phyloP scores from a whole-genome alignment of 768 basidiomycete genomes.

The Kwoniella sp. region DNA sequence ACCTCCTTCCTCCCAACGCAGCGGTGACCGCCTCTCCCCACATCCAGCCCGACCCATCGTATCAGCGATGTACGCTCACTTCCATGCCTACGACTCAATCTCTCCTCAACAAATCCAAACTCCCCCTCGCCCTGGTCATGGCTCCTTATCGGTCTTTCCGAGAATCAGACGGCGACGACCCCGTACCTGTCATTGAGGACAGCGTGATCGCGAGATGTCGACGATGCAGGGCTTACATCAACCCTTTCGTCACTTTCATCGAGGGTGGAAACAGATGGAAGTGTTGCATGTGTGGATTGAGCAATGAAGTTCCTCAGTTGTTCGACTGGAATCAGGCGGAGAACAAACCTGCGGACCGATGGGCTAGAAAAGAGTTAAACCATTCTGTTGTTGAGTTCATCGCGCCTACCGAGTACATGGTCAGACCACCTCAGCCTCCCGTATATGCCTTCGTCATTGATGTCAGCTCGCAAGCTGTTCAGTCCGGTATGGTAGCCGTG shows the following conservation, averaged over 20 bases:
- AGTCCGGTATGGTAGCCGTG: conserved; percentile 97
- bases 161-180: conserved; percentile 64
- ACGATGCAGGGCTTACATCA: conserved; percentile 94
- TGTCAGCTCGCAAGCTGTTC: conserved; percentile 86
- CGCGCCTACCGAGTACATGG: conserved; percentile 99
- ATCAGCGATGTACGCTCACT: conserved; percentile 87
- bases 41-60: conserved; percentile 86
- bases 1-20: conserved; percentile 77
- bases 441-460: conserved; percentile 97
- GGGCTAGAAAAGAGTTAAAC: conserved; percentile 90
- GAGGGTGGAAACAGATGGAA: conserved; percentile 99
- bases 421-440: conserved; percentile 91
- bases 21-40: conserved; percentile 58
- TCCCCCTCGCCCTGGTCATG: conserved; percentile 84
- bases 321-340: conserved; percentile 97
- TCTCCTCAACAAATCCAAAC: conserved; percentile 81
- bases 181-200: conserved; percentile 87
- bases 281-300: conserved; percentile 98
- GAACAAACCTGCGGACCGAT: conserved; percentile 93
- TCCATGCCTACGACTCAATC: conserved; percentile 89
- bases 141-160: conserved; percentile 87
- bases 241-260: conserved; percentile 95
- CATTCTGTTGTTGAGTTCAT: conserved; percentile 93
- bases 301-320: conserved; percentile 95
- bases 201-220: conserved; percentile 95